Percentiles rank a stretch among this genome's conserved stretches.
phyloP scores from a whole-genome alignment of 805 yeast species.

The Saccharomycopsis capsularis region DNA sequence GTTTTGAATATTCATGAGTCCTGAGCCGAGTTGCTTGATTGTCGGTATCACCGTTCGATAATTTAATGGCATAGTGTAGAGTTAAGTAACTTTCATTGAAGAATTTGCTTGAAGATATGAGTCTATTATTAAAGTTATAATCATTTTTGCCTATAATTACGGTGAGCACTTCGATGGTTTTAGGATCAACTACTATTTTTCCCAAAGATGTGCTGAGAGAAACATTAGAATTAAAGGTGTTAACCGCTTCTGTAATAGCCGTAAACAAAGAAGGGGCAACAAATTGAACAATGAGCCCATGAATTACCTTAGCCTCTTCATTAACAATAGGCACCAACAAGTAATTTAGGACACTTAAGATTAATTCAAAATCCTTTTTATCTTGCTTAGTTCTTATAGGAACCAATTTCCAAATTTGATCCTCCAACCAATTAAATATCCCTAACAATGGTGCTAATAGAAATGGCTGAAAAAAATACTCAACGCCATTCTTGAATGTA shows the following conservation, averaged over 20 bases:
- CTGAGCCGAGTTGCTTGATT: not conserved
- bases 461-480: slow-evolving; percentile 78
- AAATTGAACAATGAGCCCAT: slow-evolving; percentile 15
- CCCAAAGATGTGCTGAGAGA: not conserved
- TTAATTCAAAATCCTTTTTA: slow-evolving; percentile 28
- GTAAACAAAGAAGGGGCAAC: slow-evolving; percentile 13
- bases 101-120: slow-evolving; percentile 10
- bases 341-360: slow-evolving; percentile 35
- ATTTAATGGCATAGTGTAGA: slow-evolving; percentile 6
- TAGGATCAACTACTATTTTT: not conserved
- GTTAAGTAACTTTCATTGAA: slow-evolving; percentile 7
- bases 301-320: slow-evolving; percentile 21
- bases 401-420: slow-evolving; percentile 32
- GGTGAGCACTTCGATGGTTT: slow-evolving; percentile 3
- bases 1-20: not conserved
- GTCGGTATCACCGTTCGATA: slow-evolving; percentile 1
- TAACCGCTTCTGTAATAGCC: not conserved
- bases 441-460: slow-evolving; percentile 51
- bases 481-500: slow-evolving; percentile 68
- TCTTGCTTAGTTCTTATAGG: slow-evolving; percentile 25
- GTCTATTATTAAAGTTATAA: slow-evolving; percentile 11
- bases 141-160: slow-evolving; percentile 6
- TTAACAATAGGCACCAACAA: slow-evolving; percentile 35
- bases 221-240: not conserved
- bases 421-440: slow-evolving; percentile 44